Evolutionary conservation across 805 yeast species (phyloP).

Genomic region (Pichia membranifaciens): DNA sequence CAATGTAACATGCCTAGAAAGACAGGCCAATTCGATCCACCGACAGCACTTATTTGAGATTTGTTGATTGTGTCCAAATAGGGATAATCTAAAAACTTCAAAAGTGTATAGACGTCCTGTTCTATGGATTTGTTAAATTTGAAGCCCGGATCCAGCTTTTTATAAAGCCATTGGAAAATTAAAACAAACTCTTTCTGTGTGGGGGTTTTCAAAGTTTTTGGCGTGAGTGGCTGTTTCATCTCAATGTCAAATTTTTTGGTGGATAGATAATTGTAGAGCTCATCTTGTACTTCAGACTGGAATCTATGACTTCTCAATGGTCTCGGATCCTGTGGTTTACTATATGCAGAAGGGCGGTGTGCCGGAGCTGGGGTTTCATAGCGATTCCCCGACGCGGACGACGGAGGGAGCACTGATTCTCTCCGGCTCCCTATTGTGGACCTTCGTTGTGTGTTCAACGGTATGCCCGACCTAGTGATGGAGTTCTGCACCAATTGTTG

Average conservation of each 20-base stretch:
- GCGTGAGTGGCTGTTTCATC: conserved; percentile 62
- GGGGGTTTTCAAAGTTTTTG: conserved; percentile 63
- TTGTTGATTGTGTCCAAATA: conserved; percentile 74
- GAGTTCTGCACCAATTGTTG: conserved; percentile 27
- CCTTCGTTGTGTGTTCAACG: conserved; percentile 4
- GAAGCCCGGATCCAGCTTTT: conserved; percentile 73
- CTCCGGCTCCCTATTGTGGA: conserved; percentile 13
- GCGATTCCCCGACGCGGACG: conserved; percentile 6
- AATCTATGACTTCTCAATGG: conserved; percentile 71
- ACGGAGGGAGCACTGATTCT: conserved; percentile 8
- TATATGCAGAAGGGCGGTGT: neutral
- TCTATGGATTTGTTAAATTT: conserved; percentile 64
- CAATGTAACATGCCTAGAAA: conserved; percentile 80
- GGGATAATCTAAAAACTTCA: conserved; percentile 69
- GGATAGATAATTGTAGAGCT: conserved; percentile 58
- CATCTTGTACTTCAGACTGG: conserved; percentile 60
- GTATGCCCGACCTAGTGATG: conserved; percentile 19
- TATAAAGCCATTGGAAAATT: conserved; percentile 76
- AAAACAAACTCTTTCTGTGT: conserved; percentile 80
- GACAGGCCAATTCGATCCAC: conserved; percentile 82
- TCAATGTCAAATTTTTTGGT: conserved; percentile 67
- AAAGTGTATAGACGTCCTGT: conserved; percentile 62
- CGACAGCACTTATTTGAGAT: conserved; percentile 85
- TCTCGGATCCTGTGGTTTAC: conserved; percentile 50
- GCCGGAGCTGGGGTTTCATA: conserved; percentile 5